These are phyloP conservation scores for Populus pruinosa DNA, from an alignment of 345 rosid species.

Conservation along the genomic window DNA sequence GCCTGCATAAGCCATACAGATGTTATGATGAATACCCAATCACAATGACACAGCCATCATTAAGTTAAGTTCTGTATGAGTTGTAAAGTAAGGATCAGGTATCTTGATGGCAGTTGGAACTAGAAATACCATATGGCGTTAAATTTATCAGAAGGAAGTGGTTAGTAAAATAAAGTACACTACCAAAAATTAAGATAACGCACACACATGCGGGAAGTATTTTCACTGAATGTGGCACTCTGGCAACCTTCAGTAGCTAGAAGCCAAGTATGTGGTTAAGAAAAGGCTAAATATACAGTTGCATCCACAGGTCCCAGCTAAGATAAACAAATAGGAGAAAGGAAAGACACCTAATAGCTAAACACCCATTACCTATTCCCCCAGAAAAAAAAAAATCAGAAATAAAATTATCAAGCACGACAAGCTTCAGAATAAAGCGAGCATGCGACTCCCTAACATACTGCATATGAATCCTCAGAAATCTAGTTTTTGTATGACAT, in stretches of 20 bases:
- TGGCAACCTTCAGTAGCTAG: not conserved
- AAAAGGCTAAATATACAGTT: not conserved
- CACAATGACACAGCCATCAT: not conserved
- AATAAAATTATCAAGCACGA: not conserved
- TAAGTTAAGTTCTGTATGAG: not conserved
- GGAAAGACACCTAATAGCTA: not conserved
- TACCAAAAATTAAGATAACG: not conserved
- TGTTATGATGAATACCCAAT: constrained; percentile 2
- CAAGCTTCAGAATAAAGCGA: not conserved
- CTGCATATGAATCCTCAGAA: not conserved
- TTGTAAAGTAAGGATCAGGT: not conserved
- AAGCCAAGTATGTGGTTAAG: not conserved
- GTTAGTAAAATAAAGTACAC: not conserved
- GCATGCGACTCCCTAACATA: not conserved
- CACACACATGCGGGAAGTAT: not conserved
- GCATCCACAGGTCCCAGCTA: not conserved
- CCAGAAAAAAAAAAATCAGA: not conserved
- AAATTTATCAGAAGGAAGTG: not conserved
- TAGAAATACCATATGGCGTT: not conserved
- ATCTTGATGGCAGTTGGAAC: constrained; percentile 1
- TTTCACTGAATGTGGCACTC: not conserved
- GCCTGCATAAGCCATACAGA: constrained; percentile 49
- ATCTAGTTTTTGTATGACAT: not conserved
- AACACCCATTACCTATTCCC: not conserved
- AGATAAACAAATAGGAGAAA: not conserved